Evolutionary conservation across 2,329 filamentous ascomycete genomes (phyloP), one percentile per base, ranked within the genome.

Genomic region (Xylogone sp.): DNA sequence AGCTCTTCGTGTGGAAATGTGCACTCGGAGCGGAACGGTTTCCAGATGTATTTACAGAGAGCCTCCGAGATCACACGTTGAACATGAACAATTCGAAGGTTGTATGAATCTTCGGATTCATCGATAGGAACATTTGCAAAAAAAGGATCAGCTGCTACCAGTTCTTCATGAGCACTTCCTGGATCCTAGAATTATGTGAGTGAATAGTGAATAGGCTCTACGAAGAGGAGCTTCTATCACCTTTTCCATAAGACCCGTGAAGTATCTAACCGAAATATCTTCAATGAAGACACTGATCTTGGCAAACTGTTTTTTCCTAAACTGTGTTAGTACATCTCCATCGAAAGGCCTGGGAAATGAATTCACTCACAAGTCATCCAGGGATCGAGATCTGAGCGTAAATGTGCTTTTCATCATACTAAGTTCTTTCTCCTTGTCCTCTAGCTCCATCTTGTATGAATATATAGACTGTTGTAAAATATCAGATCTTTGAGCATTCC

Each of bases 11-110:
- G 31, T 19, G 42, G 21, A 13, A 50, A 8, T 3, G 51, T 45
- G 12, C 34, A 31, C 21, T 52, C 53, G 42, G 53, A 52, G 44
- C 48, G 16, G 31, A 57, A 48, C 16, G 55, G 55, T 43, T 52
- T 44, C 53, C 53, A 57, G n/a, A 57, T 46, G 34, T 52, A 19
- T 45, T 51, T 20, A 42, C 39, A 55, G 18, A 57, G 21, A n/a
- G 55, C 53, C 16, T 44, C 21, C 9, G 55, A 55, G 19, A 57
- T 57, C 20, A 55, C 52, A 10, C 51, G 51, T 34, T 57, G 53
- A 44, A 51, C 51, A 53, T 57, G 53, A 42, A 53, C 51, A 19
- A 48, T 27, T n/a, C 53, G 42, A 8, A 57, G 43, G 16, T 52
- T 45, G n/a, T 22, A 22, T 21, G 55, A 57, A 44, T 46, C 46